Evolutionary conservation across 495 filamentous ascomycete species (phyloP), one percentile per base, ranked within the genome.

Genomic region (Neurospora sp.): DNA sequence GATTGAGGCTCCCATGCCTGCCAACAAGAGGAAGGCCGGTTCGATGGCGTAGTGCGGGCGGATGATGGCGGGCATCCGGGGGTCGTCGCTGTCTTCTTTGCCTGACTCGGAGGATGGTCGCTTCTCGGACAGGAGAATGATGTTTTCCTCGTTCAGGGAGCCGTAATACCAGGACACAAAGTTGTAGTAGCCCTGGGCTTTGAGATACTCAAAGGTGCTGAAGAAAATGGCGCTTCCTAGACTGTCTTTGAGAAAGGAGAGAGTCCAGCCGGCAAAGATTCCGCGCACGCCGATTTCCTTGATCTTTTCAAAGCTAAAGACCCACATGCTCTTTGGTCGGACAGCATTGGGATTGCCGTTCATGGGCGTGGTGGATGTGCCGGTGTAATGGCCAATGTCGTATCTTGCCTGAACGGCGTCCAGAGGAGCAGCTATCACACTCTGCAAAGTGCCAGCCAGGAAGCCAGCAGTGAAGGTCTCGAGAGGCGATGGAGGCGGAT

Each of bases 161-260:
- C 92, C 90, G 77, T 97, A 97, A 76, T 91, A 93, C 82, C 88
- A 89, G 27, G 88, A 89, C 40, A 96, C 84, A 78, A 93, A 97
- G 18, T 83, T 85, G 81, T 96, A 96, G 82, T 94, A 97, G 11
- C 85, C 85, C 79, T 97, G 94, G 10, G 91, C 90, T 79, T 97
- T 97, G 76, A 96, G 83, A 70, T 89, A 94, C 82, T 97, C 94
- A 76, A 97, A 97, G 1, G 88, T 88, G 40, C 89, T 88, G 81
- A 97, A 97, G 84, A 97, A 97, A 18, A 93, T 81, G 10, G 90
- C 94, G 77, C 90, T 92, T 1, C 94, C 94, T 38, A 96, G 83
- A 18, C 92, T 88, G 79, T 97, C 94, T 76, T 94, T 94, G 37
- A 93, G 20, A 69, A 96, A 90, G 0, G 90, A 92, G 9, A 97